phyloP scores from a whole-genome alignment of 2,329 filamentous ascomycete genomes.

The Sclerotinia borealis region DNA sequence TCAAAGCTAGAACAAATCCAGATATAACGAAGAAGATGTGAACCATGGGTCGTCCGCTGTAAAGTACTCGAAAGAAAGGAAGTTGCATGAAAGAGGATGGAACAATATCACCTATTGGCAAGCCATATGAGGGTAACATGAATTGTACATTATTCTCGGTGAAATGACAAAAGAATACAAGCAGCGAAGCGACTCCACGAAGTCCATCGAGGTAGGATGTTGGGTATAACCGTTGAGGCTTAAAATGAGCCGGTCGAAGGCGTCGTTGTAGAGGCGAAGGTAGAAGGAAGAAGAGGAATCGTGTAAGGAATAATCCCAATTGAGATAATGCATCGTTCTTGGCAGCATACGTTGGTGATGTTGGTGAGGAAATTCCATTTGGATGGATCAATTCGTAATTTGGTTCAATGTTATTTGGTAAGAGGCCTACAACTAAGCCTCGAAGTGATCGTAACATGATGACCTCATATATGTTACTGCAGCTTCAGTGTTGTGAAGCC shows the following conservation, averaged over 20 bases:
- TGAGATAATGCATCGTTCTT: conserved; percentile 4
- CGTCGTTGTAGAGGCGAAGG: conserved; percentile 32
- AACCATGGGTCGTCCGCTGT: conserved; percentile 45
- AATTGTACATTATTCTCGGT: conserved; percentile 38
- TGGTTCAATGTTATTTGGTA: conserved; percentile 1
- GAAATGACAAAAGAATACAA: conserved; percentile 44
- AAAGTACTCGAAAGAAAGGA: conserved; percentile 39
- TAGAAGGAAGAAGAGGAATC: conserved; percentile 15
- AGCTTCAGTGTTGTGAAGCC: neutral
- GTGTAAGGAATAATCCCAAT: neutral
- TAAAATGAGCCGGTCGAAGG: conserved; percentile 26
- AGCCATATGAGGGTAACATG: conserved; percentile 28
- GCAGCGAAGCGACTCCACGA: conserved; percentile 42
- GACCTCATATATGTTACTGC: neutral
- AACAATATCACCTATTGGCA: conserved; percentile 27
- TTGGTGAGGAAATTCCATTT: neutral
- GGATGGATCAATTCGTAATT: conserved; percentile 8
- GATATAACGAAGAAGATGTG: conserved; percentile 48
- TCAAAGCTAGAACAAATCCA: conserved; percentile 42
- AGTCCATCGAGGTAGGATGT: conserved; percentile 43
- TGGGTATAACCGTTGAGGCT: conserved; percentile 31
- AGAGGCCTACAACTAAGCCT: neutral
- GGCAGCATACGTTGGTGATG: neutral
- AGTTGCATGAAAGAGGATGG: conserved; percentile 39
- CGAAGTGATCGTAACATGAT: conserved; percentile 9